phyloP scores from a whole-genome alignment of 2,329 filamentous ascomycete species.

The Periconia macrospinosa region DNA sequence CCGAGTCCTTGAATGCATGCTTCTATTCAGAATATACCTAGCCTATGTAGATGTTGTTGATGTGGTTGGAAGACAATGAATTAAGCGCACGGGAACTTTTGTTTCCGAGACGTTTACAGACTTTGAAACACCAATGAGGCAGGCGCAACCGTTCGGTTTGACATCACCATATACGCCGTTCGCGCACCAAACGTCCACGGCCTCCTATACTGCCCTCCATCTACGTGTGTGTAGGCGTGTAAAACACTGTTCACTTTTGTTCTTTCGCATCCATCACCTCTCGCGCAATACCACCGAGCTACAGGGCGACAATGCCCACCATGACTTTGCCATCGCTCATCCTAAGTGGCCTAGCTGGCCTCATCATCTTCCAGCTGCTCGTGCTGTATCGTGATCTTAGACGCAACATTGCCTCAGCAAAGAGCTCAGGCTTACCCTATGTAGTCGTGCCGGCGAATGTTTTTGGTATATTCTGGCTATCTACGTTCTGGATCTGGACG shows the following conservation, averaged over 20 bases:
- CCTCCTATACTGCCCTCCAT: background rate
- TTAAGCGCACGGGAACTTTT: background rate
- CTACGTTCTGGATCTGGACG: constrained; percentile 58
- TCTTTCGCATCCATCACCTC: background rate
- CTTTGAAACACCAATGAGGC: constrained; percentile 37
- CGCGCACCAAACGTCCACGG: constrained; percentile 1
- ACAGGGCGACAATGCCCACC: background rate
- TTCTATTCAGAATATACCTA: too few relatives aligned
- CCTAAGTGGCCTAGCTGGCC: constrained; percentile 26
- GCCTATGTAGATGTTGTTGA: too few relatives aligned
- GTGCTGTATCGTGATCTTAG: constrained; percentile 41
- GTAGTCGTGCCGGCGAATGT: constrained; percentile 48
- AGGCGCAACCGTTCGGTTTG: constrained; percentile 14
- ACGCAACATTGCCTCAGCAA: constrained; percentile 48
- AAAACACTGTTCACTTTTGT: background rate
- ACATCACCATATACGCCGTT: constrained; percentile 21
- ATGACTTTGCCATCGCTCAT: constrained; percentile 16
- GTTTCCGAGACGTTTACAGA: constrained; percentile 12
- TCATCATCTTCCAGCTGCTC: constrained; percentile 34
- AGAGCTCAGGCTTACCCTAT: constrained; percentile 50
- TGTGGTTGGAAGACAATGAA: background rate
- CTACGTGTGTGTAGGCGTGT: background rate
- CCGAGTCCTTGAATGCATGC: too few relatives aligned
- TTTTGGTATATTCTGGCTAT: constrained; percentile 59
- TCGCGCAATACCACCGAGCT: background rate